A percentile compares a stretch with the other conserved stretches of the same genome.
Conservation (phyloP, 768 basidiomycete genomes). For the Lentinula sp. region DNA sequence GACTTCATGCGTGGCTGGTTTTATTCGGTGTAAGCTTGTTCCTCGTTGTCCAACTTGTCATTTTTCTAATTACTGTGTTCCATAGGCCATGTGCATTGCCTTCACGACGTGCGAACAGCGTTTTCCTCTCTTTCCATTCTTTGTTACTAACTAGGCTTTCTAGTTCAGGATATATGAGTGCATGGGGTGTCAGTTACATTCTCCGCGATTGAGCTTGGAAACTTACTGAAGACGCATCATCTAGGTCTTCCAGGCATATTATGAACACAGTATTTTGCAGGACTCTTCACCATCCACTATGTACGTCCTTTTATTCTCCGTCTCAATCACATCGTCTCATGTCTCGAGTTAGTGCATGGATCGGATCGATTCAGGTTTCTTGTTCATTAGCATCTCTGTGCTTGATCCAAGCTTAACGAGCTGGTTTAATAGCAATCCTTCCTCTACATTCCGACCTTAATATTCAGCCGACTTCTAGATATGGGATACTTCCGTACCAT, state of each 20-base stretch:
- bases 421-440: neutral
- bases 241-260: conserved; percentile 5
- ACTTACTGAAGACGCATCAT: neutral
- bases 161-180: conserved; percentile 5
- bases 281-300: conserved; percentile 2
- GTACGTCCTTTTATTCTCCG: neutral
- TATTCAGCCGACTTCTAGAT: conserved; percentile 36
- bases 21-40: neutral
- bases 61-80: neutral
- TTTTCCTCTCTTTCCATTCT: neutral
- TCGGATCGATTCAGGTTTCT: conserved; percentile 2
- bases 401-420: neutral
- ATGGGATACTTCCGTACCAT: conserved; percentile 42
- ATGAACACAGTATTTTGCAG: conserved; percentile 1
- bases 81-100: conserved; percentile 1
- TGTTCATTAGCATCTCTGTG: neutral
- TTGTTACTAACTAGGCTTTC: neutral
- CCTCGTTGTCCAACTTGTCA: neutral
- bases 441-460: conserved; percentile 1
- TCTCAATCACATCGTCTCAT: neutral
- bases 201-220: neutral
- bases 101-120: conserved; percentile 1
- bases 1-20: conserved; percentile 1
- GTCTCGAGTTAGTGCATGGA: neutral
- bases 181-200: neutral